phyloP scores from a whole-genome alignment of 768 basidiomycete species.

The Holtermannia corniformis region DNA sequence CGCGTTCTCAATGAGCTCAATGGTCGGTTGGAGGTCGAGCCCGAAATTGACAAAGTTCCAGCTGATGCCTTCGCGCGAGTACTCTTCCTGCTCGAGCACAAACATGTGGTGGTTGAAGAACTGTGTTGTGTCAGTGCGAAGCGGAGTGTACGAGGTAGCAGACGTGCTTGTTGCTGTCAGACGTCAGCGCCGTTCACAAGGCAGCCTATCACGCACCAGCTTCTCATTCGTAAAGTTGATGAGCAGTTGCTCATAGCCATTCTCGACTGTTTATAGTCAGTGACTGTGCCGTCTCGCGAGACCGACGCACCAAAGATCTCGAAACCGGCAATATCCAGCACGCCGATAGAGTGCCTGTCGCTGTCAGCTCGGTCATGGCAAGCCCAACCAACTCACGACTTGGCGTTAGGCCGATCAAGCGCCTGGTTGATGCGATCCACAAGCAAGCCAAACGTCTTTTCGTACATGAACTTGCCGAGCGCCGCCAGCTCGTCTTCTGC shows the following conservation, averaged over 20 bases:
- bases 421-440: constrained; percentile 94
- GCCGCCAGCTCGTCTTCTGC: constrained; percentile 85
- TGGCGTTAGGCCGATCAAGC: constrained; percentile 73
- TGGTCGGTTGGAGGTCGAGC: constrained; percentile 91
- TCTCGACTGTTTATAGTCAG: constrained; percentile 44
- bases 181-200: too few species aligned
- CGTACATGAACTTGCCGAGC: constrained; percentile 89
- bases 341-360: constrained; percentile 67
- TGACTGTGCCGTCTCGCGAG: not conserved
- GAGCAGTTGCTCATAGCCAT: constrained; percentile 91
- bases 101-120: constrained; percentile 95
- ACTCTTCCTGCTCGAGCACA: constrained; percentile 97
- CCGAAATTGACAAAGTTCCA: constrained; percentile 99
- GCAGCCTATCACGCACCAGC: constrained; percentile 53
- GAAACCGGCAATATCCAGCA: constrained; percentile 97
- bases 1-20: constrained; percentile 83
- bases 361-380: not conserved
- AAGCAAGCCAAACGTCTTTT: constrained; percentile 87
- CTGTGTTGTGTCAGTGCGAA: constrained; percentile 5
- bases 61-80: constrained; percentile 86
- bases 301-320: constrained; percentile 58
- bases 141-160: not conserved
- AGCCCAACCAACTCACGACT: constrained; percentile 46
- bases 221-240: constrained; percentile 99
- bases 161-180: constrained; percentile 2